Evolutionary conservation across 805 yeast species (phyloP), one percentile per base, ranked within the genome.

Genomic region (Yamadazyma insecticola): DNA sequence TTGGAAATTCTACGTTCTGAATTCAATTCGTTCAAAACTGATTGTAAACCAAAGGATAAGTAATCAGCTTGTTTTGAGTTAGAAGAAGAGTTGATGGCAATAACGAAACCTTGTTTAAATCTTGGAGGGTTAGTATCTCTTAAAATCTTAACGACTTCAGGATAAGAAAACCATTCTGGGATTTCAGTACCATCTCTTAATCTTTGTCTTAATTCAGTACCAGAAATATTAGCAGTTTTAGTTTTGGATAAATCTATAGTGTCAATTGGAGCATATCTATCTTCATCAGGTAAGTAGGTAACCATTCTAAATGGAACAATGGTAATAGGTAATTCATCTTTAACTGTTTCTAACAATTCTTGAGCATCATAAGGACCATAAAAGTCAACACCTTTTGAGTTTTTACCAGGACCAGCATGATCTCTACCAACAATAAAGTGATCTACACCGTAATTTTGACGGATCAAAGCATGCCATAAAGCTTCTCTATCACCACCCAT

Each of bases 401-500:
- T 72, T 30, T 69, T 64, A 41, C 97, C 97, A 13, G 97, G 97
- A 39, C 97, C 97, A 32, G 97, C 97, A 54, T 89, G 97, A 61
- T 89, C 97, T 70, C 97, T 82, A 39, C 97, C 97, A 29, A 89
- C 96, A 52, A 89, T 89, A 68, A 90, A 90, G 59, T 90, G 97
- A 32, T 96, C 83, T 34, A 95, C 96, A 54, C 97, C 97, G 55
- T 81, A 88, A 67, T 89, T 89, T 70, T 87, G 86, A 64, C 97
- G 83, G 57, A 89, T 89, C 51, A 90, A 81, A 12, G 97, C 96
- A 57, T 89, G 97, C 97, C 97, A 90, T 26, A 89, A 84, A 14
- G 97, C 97, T 66, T 89, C 97, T 58, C 95, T 78, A 60, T 90
- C 97, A 60, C 97, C 97, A 35, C 92, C 97, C 97, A 89, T 89